Base-by-base conservation (phyloP, 768 basidiomycete genomes). In the Macrolepiota albuminosa region DNA sequence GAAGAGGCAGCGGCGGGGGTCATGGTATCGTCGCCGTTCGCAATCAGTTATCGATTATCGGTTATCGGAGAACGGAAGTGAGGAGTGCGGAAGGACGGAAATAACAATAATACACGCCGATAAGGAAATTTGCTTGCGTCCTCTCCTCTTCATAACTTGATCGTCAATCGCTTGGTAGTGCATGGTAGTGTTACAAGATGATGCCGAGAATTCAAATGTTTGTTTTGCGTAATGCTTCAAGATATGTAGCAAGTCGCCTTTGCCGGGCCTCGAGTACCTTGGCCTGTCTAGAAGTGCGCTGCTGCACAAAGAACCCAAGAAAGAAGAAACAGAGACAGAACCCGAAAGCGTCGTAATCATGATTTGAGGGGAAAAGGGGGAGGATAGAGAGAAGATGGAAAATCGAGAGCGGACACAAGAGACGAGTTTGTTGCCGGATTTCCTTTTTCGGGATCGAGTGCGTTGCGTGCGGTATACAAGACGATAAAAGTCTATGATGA, bases 301-400 rank as follows among this genome's bases (percentile, higher is more conserved):
- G 54, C 54, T 54, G 40, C 54, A 54, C 26, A 16, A 54, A 29
- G 39, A 54, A 54, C 54, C 54, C 54, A 54, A 42, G 53, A 54
- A 54, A 39, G 13, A 42, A 31, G 26, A 54, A 42, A 31, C 18
- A 11, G 18, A 54, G 37, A 54, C 53, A 54, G 53, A 54, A 54
- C 53, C 53, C 53, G 29, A 54, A 43, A 54, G 54, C 54, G 54
- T 54, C 54, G n/a, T 54, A 6, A 33, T 33, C 54, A 33, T 54
- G 14, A 54, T 10, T 7, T 29, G 29, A 29, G 29, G 18, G 8
- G n/a, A 21, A 6, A 10, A 1, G 6, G 6, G 34, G 34, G 1
- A 1, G 34, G 8, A 9, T 4, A 10, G 34, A 34, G n/a, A 9
- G 42, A 18, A 18, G 36, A 36, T 14, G 24, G 9, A 40, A 43